Evolutionary conservation across 805 yeast species (phyloP).

Genomic region (Wickerhamomyces ciferrii): DNA sequence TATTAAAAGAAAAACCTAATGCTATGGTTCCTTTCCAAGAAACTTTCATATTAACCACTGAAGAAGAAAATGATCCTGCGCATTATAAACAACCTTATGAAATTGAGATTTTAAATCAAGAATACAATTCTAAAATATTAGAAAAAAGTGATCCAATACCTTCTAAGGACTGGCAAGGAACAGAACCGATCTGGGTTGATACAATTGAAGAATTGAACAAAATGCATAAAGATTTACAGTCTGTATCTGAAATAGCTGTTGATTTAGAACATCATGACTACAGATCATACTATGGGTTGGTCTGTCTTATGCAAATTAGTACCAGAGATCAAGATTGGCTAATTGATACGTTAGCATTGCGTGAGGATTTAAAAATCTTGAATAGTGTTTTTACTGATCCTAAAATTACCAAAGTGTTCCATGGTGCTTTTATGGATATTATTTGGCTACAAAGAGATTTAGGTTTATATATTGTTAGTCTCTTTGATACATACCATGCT

Average conservation of each 20-base stretch:
- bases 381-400: conserved; percentile 84
- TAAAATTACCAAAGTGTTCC: conserved; percentile 76
- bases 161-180: conserved; percentile 58
- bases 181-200: conserved; percentile 71
- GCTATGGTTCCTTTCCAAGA: conserved; percentile 54
- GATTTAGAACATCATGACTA: conserved; percentile 96
- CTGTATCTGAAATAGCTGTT: conserved; percentile 68
- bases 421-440: conserved; percentile 96
- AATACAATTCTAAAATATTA: conserved; percentile 59
- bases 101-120: conserved; percentile 62
- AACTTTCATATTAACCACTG: conserved; percentile 32
- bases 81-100: conserved; percentile 81
- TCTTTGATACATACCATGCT: conserved; percentile 93
- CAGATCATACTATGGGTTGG: conserved; percentile 85
- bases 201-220: conserved; percentile 40
- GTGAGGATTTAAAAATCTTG: conserved; percentile 63
- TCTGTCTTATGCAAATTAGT: conserved; percentile 90
- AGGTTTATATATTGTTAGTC: conserved; percentile 82
- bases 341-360: conserved; percentile 74
- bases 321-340: conserved; percentile 79
- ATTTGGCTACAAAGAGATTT: conserved; percentile 95
- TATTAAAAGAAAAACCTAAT: conserved; percentile 67
- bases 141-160: conserved; percentile 39
- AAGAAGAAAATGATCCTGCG: conserved; percentile 38
- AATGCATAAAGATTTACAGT: conserved; percentile 50